These are phyloP conservation scores for Globisporangium paddicum DNA, from an alignment of 352 stramenopile genomes.

Conservation along the genomic window DNA sequence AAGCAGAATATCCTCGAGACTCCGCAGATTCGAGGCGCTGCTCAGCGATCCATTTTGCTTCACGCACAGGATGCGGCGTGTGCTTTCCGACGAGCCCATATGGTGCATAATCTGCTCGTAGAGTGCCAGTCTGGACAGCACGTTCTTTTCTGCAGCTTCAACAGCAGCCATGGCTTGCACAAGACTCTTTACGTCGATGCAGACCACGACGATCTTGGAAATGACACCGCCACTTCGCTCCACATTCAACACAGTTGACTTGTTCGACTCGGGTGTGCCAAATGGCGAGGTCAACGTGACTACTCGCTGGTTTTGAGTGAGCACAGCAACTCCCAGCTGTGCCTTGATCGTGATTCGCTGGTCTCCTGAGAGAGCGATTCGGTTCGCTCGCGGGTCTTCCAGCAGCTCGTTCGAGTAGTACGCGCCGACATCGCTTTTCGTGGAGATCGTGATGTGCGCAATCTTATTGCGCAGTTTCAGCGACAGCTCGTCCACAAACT, in stretches of 20 bases:
- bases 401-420: conserved; percentile 72
- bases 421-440: conserved; percentile 29
- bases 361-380: conserved; percentile 14
- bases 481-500: conserved; percentile 29
- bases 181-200: conserved; percentile 23
- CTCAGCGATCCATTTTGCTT: conserved; percentile 11
- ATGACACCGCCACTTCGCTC: neutral
- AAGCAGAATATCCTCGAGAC: conserved; percentile 13
- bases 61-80: conserved; percentile 25
- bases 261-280: neutral
- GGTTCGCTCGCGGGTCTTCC: conserved; percentile 12
- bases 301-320: conserved; percentile 35
- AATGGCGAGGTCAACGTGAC: conserved; percentile 31
- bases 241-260: neutral
- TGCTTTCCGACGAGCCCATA: conserved; percentile 17
- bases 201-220: conserved; percentile 26
- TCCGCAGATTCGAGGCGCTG: conserved; percentile 14
- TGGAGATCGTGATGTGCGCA: conserved; percentile 64
- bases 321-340: conserved; percentile 27
- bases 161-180: neutral
- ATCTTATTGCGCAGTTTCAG: conserved; percentile 47
- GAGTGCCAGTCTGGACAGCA: conserved; percentile 19
- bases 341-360: conserved; percentile 18
- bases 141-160: no score
- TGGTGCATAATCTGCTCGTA: conserved; percentile 22